phyloP scores from a whole-genome alignment of 2,329 filamentous ascomycete genomes.

The Malbranchea cinnamomea region DNA sequence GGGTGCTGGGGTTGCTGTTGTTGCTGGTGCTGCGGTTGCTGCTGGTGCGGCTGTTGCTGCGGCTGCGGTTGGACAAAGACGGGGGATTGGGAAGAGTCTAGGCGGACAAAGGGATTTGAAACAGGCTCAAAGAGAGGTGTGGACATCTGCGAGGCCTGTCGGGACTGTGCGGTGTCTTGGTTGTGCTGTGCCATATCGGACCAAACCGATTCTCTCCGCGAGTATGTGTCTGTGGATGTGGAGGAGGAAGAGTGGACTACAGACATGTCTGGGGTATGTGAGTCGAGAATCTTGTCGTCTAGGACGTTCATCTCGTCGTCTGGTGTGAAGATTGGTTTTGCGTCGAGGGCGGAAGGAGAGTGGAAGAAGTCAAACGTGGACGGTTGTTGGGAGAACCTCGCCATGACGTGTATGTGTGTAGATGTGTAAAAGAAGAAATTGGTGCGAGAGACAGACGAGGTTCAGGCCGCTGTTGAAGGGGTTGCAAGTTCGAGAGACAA shows the following conservation, averaged over 20 bases:
- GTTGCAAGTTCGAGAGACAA: constrained; percentile 1
- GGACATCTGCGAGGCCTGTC: constrained; percentile 26
- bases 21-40: constrained; percentile 12
- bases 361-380: constrained; percentile 29
- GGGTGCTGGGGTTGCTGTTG: constrained; percentile 22
- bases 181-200: constrained; percentile 31
- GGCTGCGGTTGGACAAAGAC: constrained; percentile 18
- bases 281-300: constrained; percentile 37
- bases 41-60: too few species aligned
- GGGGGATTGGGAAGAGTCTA: constrained; percentile 33
- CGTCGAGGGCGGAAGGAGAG: constrained; percentile 27
- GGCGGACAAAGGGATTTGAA: constrained; percentile 29
- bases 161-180: constrained; percentile 25
- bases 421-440: constrained; percentile 9
- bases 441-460: not conserved
- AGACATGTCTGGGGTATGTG: constrained; percentile 34
- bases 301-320: constrained; percentile 39
- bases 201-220: constrained; percentile 37
- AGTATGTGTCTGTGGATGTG: constrained; percentile 34
- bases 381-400: constrained; percentile 29
- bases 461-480: not conserved
- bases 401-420: constrained; percentile 21
- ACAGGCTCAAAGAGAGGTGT: constrained; percentile 36
- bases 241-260: constrained; percentile 31
- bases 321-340: constrained; percentile 27